phyloP scores from a whole-genome alignment of 148 eudicot genomes.

The Arctostaphylos glauca region DNA sequence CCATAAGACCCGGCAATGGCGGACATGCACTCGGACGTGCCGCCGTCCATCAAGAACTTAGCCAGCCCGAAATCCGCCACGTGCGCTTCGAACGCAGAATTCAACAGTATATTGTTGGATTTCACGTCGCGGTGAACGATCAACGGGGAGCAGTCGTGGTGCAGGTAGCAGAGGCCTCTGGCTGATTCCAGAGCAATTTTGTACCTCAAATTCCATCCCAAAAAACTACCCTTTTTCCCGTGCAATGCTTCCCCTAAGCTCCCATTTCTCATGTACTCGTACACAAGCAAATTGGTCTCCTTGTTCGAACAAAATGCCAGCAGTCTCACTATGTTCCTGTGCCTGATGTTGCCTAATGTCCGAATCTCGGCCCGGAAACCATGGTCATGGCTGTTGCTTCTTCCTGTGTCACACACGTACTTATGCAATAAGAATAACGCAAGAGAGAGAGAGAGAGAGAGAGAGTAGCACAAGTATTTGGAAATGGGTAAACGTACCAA shows the following conservation, averaged over 20 bases:
- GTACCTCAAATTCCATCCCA: constrained; percentile 88
- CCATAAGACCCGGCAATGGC: constrained; percentile 95
- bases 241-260: constrained; percentile 93
- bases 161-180: constrained; percentile 84
- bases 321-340: constrained; percentile 79
- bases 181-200: constrained; percentile 80
- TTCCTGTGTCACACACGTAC: constrained; percentile 6
- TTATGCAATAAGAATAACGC: background rate
- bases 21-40: constrained; percentile 86
- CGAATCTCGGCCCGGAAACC: constrained; percentile 85
- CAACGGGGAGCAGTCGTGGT: constrained; percentile 91
- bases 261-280: constrained; percentile 96
- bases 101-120: constrained; percentile 75
- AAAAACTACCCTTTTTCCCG: constrained; percentile 64
- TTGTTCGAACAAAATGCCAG: constrained; percentile 85
- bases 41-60: constrained; percentile 69
- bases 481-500: constrained; percentile 29
- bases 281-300: constrained; percentile 69
- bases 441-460: too few relatives aligned
- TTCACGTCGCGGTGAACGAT: constrained; percentile 92
- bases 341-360: constrained; percentile 87
- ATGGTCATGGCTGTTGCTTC: constrained; percentile 58
- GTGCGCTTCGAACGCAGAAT: constrained; percentile 82
- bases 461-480: too few relatives aligned
- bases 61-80: constrained; percentile 97